A percentile compares a stretch with the other conserved stretches of the same genome.
phyloP scores from a whole-genome alignment of 2,329 filamentous ascomycete species.

The Neonectria hederae region DNA sequence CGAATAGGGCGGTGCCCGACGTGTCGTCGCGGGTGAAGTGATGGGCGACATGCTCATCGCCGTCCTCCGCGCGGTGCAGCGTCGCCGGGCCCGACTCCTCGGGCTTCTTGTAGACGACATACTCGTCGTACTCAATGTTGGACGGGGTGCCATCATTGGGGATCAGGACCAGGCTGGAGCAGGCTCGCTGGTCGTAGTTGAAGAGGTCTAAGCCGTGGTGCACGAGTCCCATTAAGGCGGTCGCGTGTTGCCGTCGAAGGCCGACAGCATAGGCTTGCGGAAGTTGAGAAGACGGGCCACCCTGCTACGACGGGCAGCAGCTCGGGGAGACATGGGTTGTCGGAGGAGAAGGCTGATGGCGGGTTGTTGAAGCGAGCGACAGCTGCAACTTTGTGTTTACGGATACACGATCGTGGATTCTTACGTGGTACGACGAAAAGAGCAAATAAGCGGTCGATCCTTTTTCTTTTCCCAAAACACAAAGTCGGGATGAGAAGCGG shows the following conservation, averaged over 20 bases:
- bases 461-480: conserved; percentile 2
- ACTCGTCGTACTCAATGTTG: conserved; percentile 51
- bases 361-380: neutral
- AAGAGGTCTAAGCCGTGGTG: conserved; percentile 49
- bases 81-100: conserved; percentile 24
- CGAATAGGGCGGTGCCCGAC: conserved; percentile 45
- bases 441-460: neutral
- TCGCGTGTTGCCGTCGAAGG: conserved; percentile 37
- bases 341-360: conserved; percentile 2
- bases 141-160: conserved; percentile 42
- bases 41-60: conserved; percentile 45
- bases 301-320: conserved; percentile 35
- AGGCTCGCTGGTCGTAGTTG: conserved; percentile 48
- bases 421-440: neutral
- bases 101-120: conserved; percentile 47
- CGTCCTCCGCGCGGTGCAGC: conserved; percentile 15
- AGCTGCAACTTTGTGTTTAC: neutral
- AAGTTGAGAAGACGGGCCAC: conserved; percentile 38
- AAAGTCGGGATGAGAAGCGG: conserved; percentile 13
- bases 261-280: conserved; percentile 36
- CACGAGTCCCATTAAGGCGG: conserved; percentile 40
- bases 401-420: neutral
- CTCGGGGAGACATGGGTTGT: conserved; percentile 36
- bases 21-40: conserved; percentile 47
- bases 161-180: conserved; percentile 48